Evolutionary conservation across 805 yeast genomes (phyloP), one percentile per base, ranked within the genome.

Genomic region (Sugiyamaella chiloensis): DNA sequence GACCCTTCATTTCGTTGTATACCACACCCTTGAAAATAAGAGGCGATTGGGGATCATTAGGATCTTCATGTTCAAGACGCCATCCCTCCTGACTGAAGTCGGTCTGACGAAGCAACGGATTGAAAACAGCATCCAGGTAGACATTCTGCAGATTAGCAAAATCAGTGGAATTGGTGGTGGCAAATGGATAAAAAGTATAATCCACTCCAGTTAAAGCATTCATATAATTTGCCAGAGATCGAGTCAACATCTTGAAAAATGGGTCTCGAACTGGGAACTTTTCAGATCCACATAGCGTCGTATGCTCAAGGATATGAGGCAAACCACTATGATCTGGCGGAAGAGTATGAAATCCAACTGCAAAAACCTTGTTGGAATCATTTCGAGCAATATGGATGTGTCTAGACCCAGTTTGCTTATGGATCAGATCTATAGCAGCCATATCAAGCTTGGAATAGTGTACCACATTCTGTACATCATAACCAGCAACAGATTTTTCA

Each of bases 181-280:
- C 86, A 71, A 93, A 93, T 3, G 99, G 99, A 60, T 86, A 93
- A 65, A 81, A 90, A 0, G 99, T 93, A 62, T 89, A 90, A 66
- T 93, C 98, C 58, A 86, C 90, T 19, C 96, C 99, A 0, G 99
- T 93, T 96, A 93, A 87, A 6, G 99, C 99, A 64, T 93, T 93
- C 99, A 93, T 93, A 67, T 89, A 93, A 64, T 88, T 93, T 27
- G 96, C 82, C 59, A 93, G 70, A n/a, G 97, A 88, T 54, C 97
- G 71, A 64, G 89, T 91, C 50, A 91, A 73, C 99, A 93, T 93
- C 64, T 91, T 91, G 77, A 93, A 93, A 66, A 93, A 93, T 1
- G 99, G 99, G 67, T 93, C 99, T 56, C 97, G 74, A 1, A 93
- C 96, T 2, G 97, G 97, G 64, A 80, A 93, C 61, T 84, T 85